phyloP scores from a whole-genome alignment of 2,329 filamentous ascomycete genomes.

The Rutstroemia sp. region DNA sequence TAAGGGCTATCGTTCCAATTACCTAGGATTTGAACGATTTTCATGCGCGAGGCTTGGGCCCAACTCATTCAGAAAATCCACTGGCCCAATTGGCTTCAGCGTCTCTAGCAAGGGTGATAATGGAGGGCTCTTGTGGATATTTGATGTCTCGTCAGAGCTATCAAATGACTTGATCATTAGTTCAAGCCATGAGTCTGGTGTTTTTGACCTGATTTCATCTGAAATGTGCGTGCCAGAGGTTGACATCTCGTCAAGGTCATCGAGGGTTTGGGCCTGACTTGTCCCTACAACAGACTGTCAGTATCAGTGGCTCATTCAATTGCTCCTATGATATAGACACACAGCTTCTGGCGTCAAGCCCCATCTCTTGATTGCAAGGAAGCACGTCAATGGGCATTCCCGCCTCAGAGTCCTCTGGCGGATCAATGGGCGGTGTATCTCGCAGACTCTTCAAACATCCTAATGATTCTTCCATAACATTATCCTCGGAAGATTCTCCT shows the following conservation, averaged over 20 bases:
- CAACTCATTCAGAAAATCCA: conserved; percentile 12
- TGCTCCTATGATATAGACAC: not conserved
- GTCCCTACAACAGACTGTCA: not conserved
- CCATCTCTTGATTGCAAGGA: not conserved
- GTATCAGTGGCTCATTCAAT: not conserved
- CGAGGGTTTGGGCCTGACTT: conserved; percentile 5
- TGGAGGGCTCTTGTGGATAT: not conserved
- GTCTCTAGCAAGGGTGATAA: conserved; percentile 10
- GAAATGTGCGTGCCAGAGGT: not conserved
- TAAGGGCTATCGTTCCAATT: not conserved
- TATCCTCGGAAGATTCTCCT: not conserved
- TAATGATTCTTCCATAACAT: not conserved
- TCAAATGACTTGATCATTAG: conserved; percentile 4
- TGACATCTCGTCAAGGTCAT: not conserved
- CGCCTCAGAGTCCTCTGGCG: not conserved
- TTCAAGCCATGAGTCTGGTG: conserved; percentile 6
- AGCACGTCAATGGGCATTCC: no score
- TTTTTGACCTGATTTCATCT: not conserved
- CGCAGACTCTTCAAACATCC: no score
- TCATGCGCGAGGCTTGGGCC: not conserved
- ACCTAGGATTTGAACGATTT: not conserved
- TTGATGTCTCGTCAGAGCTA: not conserved
- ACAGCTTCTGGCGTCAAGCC: not conserved
- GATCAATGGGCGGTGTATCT: not conserved
- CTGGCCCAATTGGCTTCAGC: conserved; percentile 5